Base-by-base conservation (phyloP, 345 rosid genomes). In the Citrus hindsii region DNA sequence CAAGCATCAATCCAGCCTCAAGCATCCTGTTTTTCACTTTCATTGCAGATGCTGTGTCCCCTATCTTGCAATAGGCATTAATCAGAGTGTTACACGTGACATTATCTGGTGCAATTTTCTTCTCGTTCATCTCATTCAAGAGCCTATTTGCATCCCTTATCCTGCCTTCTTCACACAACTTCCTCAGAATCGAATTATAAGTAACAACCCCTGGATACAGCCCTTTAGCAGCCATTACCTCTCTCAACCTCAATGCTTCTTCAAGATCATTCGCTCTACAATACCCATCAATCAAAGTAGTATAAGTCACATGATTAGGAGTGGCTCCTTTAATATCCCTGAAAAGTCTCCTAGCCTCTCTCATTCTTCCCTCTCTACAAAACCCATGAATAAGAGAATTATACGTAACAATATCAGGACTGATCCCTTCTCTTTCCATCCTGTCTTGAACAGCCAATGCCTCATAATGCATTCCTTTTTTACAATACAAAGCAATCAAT, bases 311-410 rank as follows among this genome's bases (percentile, higher is more conserved):
- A 53, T 85, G 90, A 64, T 89, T 95, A 53, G 97, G 94, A 24
- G 70, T 67, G 24, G 82, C 84, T 1, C 84, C 89, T 83, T 87
- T 92, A 18, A 90, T 92, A 79, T 95, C 98, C 67, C 86, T 89
- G 75, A 92, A 91, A 42, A 92, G 82, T 87, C 90, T 85, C 2
- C 86, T 67, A 21, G 97, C 99, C 70, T 95, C 99, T 56, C 94
- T 90, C 97, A 93, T 91, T 86, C 99, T 91, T 78, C 98, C 98
- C 86, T 95, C 95, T 88, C 91, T 91, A 84, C 92, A 79, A 76
- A 84, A 90, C 21, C 92, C 97, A 69, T 91, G 75, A 77, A 95
- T 86, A 73, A 95, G 93, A 0, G 98, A 89, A 81, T 95, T 95
- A 83, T 90, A 89, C 5, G 97, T 95, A 6, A 91, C 83, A 42